Percentiles rank a stretch among this genome's conserved stretches.
Conservation (phyloP, 2,329 filamentous ascomycete species). For the Elsinoe ampelina region DNA sequence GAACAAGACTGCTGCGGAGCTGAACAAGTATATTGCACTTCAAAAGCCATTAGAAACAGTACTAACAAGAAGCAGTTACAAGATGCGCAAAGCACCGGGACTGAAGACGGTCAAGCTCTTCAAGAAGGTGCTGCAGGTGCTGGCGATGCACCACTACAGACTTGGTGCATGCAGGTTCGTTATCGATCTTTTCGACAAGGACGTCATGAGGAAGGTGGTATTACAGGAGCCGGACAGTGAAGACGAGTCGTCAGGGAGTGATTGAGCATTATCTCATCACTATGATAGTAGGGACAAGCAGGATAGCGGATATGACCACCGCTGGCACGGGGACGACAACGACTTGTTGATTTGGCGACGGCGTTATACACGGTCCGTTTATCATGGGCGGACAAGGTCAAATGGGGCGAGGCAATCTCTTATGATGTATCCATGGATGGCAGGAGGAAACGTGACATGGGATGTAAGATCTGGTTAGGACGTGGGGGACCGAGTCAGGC, state of each 20-base stretch:
- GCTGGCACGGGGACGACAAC: neutral
- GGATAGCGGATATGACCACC: neutral
- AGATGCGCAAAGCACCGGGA: conserved; percentile 60
- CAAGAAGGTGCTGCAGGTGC: conserved; percentile 69
- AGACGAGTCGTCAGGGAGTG: conserved; percentile 18
- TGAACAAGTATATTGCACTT: conserved; percentile 47
- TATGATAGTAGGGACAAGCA: neutral
- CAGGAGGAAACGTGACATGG: neutral
- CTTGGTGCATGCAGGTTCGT: conserved; percentile 81
- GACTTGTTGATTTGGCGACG: neutral
- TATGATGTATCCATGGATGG: neutral
- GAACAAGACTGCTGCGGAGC: conserved; percentile 73
- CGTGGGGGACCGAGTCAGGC: no score
- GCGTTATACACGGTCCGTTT: neutral
- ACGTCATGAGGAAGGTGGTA: conserved; percentile 73
- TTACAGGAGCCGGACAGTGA: conserved; percentile 56
- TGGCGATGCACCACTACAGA: conserved; percentile 84
- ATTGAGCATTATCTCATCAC: neutral
- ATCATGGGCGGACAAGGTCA: neutral
- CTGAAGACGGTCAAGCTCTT: conserved; percentile 74
- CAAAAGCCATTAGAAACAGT: neutral
- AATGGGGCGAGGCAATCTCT: neutral
- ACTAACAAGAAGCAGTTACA: conserved; percentile 49
- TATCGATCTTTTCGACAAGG: conserved; percentile 88
- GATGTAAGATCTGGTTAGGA: neutral